Percentiles rank a stretch among this genome's conserved stretches.
Conservation (phyloP, 257 asterid genomes). For the Lycium barbarum region DNA sequence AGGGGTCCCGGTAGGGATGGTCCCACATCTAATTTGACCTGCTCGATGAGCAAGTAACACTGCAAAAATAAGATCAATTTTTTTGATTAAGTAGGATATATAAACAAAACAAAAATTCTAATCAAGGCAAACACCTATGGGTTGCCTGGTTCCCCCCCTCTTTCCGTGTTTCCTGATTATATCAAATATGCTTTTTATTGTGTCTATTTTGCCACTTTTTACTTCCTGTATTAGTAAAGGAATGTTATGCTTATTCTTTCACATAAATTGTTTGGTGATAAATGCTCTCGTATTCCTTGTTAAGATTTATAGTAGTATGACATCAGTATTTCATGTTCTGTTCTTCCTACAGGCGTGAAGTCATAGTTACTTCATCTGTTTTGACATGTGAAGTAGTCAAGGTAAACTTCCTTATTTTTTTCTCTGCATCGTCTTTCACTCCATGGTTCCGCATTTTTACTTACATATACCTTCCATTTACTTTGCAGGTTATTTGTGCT, state of each 20-base stretch:
- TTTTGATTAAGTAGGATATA: neutral
- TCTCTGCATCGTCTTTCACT: neutral
- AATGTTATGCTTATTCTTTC: neutral
- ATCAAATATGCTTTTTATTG: neutral
- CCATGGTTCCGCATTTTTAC: conserved; percentile 1
- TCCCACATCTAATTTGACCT: neutral
- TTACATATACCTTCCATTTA: conserved; percentile 25
- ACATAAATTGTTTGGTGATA: neutral
- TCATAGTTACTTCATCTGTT: conserved; percentile 90
- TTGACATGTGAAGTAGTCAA: conserved; percentile 83
- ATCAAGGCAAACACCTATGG: neutral
- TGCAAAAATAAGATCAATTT: neutral
- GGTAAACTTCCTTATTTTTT: conserved; percentile 53
- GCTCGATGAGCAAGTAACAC: neutral
- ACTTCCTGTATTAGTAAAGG: neutral
- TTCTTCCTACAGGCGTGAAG: conserved; percentile 77
- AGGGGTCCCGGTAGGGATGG: neutral
- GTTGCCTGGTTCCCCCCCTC: neutral
- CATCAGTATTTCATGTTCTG: conserved; percentile 28
- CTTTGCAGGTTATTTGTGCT: conserved; percentile 80
- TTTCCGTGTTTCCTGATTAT: neutral
- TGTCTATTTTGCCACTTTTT: neutral
- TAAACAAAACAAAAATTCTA: neutral
- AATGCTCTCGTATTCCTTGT: conserved; percentile 16
- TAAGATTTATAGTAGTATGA: neutral